Evolutionary conservation across 23 red algal species (phyloP).

Genomic region (Pyropia yezoensis): DNA sequence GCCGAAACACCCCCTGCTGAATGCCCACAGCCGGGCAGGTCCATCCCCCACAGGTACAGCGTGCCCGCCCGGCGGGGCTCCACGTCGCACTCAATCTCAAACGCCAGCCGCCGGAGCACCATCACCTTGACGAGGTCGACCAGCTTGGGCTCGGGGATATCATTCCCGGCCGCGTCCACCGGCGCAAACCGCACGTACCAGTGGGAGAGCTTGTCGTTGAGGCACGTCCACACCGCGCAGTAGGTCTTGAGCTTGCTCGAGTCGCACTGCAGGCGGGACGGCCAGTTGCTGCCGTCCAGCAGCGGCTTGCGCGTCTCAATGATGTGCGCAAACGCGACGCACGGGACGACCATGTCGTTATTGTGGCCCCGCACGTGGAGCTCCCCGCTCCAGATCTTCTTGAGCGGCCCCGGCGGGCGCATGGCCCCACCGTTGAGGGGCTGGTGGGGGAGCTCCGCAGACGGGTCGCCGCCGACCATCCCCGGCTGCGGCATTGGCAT

Average conservation of each 20-base stretch:
- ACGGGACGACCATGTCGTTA: slow-evolving; percentile 23
- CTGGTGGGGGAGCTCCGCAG: background rate
- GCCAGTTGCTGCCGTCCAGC: slow-evolving; percentile 26
- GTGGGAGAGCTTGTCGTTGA: slow-evolving; percentile 12
- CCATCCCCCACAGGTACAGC: slow-evolving; percentile 31
- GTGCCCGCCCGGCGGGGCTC: slow-evolving; percentile 15
- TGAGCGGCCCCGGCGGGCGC: background rate
- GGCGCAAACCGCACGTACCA: slow-evolving; percentile 47
- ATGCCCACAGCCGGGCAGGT: slow-evolving; percentile 2
- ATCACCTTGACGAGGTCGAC: slow-evolving; percentile 32
- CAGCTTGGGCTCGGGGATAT: background rate
- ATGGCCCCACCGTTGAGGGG: background rate
- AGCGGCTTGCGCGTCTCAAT: background rate
- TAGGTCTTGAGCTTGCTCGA: slow-evolving; percentile 17
- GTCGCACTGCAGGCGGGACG: slow-evolving; percentile 30
- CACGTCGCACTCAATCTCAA: slow-evolving; percentile 52
- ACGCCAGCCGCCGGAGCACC: slow-evolving; percentile 17
- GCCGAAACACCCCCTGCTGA: slow-evolving; percentile 38
- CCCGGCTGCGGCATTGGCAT: background rate
- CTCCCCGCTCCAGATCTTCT: slow-evolving; percentile 11
- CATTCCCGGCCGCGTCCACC: background rate
- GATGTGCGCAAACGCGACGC: slow-evolving; percentile 20
- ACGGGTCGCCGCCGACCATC: background rate
- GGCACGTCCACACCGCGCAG: slow-evolving; percentile 1
- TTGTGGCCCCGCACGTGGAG: slow-evolving; percentile 5